phyloP scores from a whole-genome alignment of 805 yeast species.

The Myxozyma monticola region DNA sequence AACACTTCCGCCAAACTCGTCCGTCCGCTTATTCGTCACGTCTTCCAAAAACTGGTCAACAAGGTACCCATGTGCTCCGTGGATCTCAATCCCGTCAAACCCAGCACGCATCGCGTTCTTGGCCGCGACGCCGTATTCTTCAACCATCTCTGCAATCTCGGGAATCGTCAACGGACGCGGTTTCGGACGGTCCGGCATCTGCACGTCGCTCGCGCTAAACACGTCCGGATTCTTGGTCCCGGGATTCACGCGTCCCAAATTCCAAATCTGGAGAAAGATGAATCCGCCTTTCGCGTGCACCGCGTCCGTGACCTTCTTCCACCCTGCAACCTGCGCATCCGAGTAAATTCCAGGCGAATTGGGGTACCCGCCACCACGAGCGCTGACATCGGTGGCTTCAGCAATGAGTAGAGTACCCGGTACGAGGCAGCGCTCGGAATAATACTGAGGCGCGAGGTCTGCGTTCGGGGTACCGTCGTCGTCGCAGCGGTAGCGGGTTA shows the following conservation, averaged over 20 bases:
- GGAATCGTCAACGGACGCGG: constrained; percentile 37
- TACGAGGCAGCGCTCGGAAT: constrained; percentile 53
- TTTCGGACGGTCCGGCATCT: constrained; percentile 16
- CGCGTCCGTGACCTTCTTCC: constrained; percentile 54
- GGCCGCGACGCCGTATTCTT: constrained; percentile 54
- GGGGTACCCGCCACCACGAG: constrained; percentile 45
- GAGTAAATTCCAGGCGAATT: constrained; percentile 53
- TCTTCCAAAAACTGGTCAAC: constrained; percentile 49
- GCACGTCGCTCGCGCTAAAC: constrained; percentile 16
- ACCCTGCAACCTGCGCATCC: constrained; percentile 81
- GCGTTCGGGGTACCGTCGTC: constrained; percentile 34
- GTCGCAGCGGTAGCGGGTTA: constrained; percentile 48
- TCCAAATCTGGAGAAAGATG: constrained; percentile 48
- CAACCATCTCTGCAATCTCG: constrained; percentile 48
- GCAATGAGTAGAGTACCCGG: constrained; percentile 61
- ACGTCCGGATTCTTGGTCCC: constrained; percentile 35
- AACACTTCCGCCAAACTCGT: constrained; percentile 60
- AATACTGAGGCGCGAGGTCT: constrained; percentile 53
- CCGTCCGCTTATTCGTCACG: constrained; percentile 52
- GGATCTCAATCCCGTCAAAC: constrained; percentile 65
- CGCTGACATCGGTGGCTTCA: constrained; percentile 58
- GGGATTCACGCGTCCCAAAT: constrained; percentile 46
- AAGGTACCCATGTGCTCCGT: constrained; percentile 63
- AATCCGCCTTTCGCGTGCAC: constrained; percentile 48
- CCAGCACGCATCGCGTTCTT: constrained; percentile 53